Evolutionary conservation across 1,284 basidiomycete species (phyloP), one percentile per base, ranked within the genome.

Genomic region (Kalmanozyma brasiliensis): DNA sequence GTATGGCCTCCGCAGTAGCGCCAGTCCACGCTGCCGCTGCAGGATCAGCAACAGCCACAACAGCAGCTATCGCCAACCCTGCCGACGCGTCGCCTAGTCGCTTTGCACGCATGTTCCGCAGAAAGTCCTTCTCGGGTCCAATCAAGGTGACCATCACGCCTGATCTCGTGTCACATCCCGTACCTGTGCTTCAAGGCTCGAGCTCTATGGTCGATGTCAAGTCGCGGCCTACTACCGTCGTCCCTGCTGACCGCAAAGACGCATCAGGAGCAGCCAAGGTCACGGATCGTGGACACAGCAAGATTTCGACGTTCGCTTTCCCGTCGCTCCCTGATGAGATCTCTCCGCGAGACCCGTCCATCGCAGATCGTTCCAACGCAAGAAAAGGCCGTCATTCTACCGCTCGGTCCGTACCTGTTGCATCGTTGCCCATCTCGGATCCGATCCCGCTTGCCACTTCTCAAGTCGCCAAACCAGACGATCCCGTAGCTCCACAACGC

Each of bases 181-280:
- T 64, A 0, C 61, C 61, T 13, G 35, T 46, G 19, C 49, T 64
- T 14, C 35, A 14, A 36, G 46, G 53, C 42, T 53, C 49, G 0
- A 35, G 24, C 6, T 32, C 22, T 10, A 6, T 34, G 4, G 13
- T 55, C 32, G 49, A 55, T 34, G 41, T 6, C 16, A 11, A 30
- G 19, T 68, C 65, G 20, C 65, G 59, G 22, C 65, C 59, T 1
- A 34, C 62, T 13, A 59, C 65, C 4, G 49, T 68, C 42, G 62
- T 68, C 26, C 40, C 57, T 9, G 49, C 53, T 16, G 59, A 19
- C 1, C 53, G 62, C 46, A 35, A 45, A 19, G 41, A 33, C 3
- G 16, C 51, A 4, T 20, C 30, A 23, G 35, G 33, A 4, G 45
- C 35, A 7, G 24, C 32, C 32, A 48, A 29, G 30, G 10, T 8